phyloP scores from a whole-genome alignment of 2,329 filamentous ascomycete genomes.

The Cordyceps cicadae region DNA sequence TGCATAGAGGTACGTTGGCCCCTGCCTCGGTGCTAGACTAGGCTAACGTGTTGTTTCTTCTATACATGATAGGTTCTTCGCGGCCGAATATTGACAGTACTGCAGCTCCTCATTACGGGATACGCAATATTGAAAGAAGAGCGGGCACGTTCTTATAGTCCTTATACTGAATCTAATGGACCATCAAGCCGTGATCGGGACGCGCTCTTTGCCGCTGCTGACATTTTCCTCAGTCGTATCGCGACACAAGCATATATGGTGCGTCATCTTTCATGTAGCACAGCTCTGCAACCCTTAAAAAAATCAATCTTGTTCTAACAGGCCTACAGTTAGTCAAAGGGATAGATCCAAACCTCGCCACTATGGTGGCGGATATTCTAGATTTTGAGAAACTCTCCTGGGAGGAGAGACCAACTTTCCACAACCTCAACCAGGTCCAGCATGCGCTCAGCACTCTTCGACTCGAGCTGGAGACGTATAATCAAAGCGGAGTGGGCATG shows the following conservation, averaged over 20 bases:
- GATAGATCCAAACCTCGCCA: not conserved
- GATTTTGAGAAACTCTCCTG: not conserved
- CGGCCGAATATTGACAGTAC: not conserved
- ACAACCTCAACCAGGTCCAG: conserved; percentile 3
- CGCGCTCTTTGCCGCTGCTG: not conserved
- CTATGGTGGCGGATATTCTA: not conserved
- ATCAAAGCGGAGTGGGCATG: not conserved
- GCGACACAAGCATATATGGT: conserved; percentile 6
- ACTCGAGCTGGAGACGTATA: conserved; percentile 8
- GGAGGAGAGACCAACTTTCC: conserved; percentile 1
- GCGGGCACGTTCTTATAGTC: not conserved
- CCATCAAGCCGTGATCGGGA: not conserved
- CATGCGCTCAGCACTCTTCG: conserved; percentile 3
- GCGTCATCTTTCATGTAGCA: not conserved
- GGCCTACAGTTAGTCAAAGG: not conserved
- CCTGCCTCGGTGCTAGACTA: not conserved
- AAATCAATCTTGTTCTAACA: not conserved
- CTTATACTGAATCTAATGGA: not conserved
- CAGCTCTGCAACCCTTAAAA: no score
- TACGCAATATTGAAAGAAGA: conserved; percentile 5
- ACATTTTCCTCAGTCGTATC: conserved; percentile 3
- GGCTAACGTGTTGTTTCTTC: not conserved
- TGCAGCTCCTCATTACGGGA: conserved; percentile 1
- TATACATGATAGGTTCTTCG: not conserved
- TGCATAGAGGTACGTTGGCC: conserved; percentile 6